A percentile compares a stretch with the other conserved stretches of the same genome.
Conservation (phyloP, 805 yeast genomes). For the Cyberlindnera suaveolens region DNA sequence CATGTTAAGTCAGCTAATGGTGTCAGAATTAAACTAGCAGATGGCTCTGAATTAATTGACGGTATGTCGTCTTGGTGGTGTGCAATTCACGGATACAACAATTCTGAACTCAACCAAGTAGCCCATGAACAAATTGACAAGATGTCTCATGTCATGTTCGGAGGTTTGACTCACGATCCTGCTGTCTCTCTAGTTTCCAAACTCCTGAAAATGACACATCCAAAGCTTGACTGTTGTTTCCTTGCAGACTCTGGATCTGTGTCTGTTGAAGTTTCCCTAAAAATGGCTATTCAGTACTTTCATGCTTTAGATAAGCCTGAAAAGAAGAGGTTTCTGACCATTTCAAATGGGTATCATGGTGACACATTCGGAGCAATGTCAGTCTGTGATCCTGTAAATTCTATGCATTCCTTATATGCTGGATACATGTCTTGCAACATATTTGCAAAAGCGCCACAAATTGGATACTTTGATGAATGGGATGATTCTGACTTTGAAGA, state of each 20-base stretch:
- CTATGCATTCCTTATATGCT: conserved; percentile 28
- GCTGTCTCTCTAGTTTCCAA: conserved; percentile 25
- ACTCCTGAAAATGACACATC: conserved; percentile 27
- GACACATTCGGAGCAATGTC: conserved; percentile 36
- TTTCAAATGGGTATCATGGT: conserved; percentile 33
- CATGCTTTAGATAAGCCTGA: conserved; percentile 22
- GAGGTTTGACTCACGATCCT: conserved; percentile 26
- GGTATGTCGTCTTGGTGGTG: conserved; percentile 32
- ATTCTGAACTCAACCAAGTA: conserved; percentile 24
- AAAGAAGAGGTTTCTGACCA: conserved; percentile 25
- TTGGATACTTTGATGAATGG: conserved; percentile 11
- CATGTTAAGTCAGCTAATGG: conserved; percentile 23
- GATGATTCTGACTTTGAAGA: conserved; percentile 22
- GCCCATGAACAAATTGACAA: conserved; percentile 25
- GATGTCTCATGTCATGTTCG: conserved; percentile 27
- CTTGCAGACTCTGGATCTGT: conserved; percentile 27
- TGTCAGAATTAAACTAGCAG: conserved; percentile 15
- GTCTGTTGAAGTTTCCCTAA: conserved; percentile 34
- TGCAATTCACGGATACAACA: conserved; percentile 26
- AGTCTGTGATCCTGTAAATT: conserved; percentile 28
- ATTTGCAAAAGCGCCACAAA: conserved; percentile 24
- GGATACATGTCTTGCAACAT: conserved; percentile 24
- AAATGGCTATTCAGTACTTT: conserved; percentile 28
- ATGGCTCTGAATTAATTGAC: conserved; percentile 18
- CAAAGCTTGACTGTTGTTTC: conserved; percentile 18